Evolutionary conservation across 139 green algal genomes (phyloP), one percentile per base, ranked within the genome.

Genomic region (Penium margaritaceum): DNA sequence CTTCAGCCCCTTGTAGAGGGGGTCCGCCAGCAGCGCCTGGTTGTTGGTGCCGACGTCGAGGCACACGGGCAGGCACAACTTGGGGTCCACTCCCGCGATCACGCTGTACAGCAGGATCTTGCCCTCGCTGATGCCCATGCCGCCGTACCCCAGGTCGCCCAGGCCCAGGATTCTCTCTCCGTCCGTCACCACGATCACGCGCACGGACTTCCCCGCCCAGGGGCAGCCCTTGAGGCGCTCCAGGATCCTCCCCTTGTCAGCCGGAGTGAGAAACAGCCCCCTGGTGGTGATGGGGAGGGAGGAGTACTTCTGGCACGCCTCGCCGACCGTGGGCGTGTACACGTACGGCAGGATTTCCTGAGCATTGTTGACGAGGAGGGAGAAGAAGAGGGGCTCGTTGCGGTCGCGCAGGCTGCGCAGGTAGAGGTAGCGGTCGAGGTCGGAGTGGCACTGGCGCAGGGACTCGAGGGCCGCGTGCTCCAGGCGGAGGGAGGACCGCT

Each of bases 261-360:
- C 70, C 1, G 75, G 75, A 27, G 88, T 81, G 29, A 97, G 94
- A 85, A 87, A 96, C 87, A 96, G 94, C 33, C 90, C 90, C 1
- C 90, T 81, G 0, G 91, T 85, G 21, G 88, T 80, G 15, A 83
- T 76, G 39, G 84, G 89, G 14, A 90, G 65, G 43, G 24, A 38
- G 77, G 87, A 73, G 76, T 90, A 96, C 41, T 85, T 79, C 77
- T 90, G 75, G 77, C 92, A 97, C 6, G 91, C 92, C 66, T 97
- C 89, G 3, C 92, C 92, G 0, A 97, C 92, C 7, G 90, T 95
- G 2, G 92, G 92, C 1, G 92, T 97, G 86, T 97, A 97, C 21
- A 96, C 84, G 35, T 87, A 84, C 0, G 90, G 91, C 39, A 96
- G 43, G 24, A 92, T 65, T 38, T 93, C 86, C 53, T 91, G 73